Percentiles rank a stretch among this genome's conserved stretches.
These are phyloP conservation scores for Suillus placidus DNA, from an alignment of 768 basidiomycete genomes.

Conservation along the genomic window DNA sequence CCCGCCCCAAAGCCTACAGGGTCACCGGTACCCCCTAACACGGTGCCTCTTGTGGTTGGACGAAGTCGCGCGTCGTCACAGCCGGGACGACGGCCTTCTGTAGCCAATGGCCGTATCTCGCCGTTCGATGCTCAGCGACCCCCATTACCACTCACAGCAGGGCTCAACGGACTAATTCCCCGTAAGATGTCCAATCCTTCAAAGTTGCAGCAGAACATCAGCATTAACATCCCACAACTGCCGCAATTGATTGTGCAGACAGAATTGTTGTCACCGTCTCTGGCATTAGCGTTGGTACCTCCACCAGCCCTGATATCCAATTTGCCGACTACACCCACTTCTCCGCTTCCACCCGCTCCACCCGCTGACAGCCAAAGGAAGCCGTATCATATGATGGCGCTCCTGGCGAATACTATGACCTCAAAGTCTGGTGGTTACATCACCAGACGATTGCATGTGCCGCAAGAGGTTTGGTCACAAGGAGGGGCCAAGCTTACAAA, in stretches of 20 bases:
- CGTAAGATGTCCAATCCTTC: slow-evolving; percentile 69
- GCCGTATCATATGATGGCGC: slow-evolving; percentile 89
- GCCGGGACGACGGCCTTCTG: slow-evolving; percentile 70
- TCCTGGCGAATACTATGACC: slow-evolving; percentile 77
- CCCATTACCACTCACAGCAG: slow-evolving; percentile 48
- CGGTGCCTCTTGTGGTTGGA: slow-evolving; percentile 38
- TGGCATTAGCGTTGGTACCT: slow-evolving; percentile 44
- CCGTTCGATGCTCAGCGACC: slow-evolving; percentile 53
- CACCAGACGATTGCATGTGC: slow-evolving; percentile 83
- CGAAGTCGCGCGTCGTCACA: slow-evolving; percentile 77
- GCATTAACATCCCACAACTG: slow-evolving; percentile 47
- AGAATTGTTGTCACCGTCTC: slow-evolving; percentile 47
- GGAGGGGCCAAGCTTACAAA: slow-evolving; percentile 85
- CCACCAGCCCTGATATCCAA: slow-evolving; percentile 52
- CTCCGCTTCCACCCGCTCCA: slow-evolving; percentile 73
- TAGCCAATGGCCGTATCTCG: slow-evolving; percentile 53
- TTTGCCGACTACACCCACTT: slow-evolving; percentile 73
- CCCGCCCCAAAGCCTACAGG: slow-evolving; percentile 32
- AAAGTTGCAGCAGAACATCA: slow-evolving; percentile 52
- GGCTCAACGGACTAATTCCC: slow-evolving; percentile 37
- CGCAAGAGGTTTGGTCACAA: slow-evolving; percentile 89
- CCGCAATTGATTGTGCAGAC: slow-evolving; percentile 54
- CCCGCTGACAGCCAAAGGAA: slow-evolving; percentile 76
- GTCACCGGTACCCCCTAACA: slow-evolving; percentile 45
- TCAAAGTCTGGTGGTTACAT: slow-evolving; percentile 85